Evolutionary conservation across 768 basidiomycete species (phyloP).

Genomic region (Tylopilus rubrobrunneus): DNA sequence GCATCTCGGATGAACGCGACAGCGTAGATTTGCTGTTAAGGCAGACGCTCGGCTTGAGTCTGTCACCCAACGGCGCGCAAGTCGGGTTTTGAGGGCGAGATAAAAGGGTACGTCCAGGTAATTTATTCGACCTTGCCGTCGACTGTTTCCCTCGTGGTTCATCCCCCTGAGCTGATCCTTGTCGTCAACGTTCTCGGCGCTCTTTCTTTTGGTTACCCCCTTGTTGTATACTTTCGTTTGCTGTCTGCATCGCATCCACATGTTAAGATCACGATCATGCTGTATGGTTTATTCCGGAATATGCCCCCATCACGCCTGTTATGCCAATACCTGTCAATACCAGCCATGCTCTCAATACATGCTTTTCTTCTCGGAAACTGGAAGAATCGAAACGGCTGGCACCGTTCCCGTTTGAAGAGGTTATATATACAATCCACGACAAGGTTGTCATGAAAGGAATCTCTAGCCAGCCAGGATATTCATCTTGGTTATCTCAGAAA

Average conservation of each 20-base stretch:
- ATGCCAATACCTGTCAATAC: background rate
- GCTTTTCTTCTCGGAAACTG: background rate
- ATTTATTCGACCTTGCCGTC: background rate
- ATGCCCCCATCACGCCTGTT: conserved; percentile 1
- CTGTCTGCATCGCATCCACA: background rate
- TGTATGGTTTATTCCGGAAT: background rate
- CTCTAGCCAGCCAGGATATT: no score
- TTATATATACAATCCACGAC: no score
- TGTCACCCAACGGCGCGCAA: conserved; percentile 20
- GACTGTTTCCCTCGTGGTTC: background rate
- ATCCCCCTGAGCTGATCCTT: background rate
- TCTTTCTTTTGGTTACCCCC: background rate
- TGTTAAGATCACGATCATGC: background rate
- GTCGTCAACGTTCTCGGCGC: background rate
- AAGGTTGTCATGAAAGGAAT: no score
- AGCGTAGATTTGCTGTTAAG: conserved; percentile 59
- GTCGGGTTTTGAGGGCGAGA: background rate
- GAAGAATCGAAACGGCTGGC: no score
- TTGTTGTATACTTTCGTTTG: background rate
- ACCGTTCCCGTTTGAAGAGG: no score
- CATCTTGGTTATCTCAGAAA: no score
- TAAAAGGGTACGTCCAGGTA: background rate
- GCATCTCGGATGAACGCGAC: conserved; percentile 64
- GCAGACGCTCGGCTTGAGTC: conserved; percentile 55
- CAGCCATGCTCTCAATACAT: background rate